A percentile compares a stretch with the other conserved stretches of the same genome.
phyloP scores from a whole-genome alignment of 495 filamentous ascomycete genomes.

The Astrothelium macrocarpum region DNA sequence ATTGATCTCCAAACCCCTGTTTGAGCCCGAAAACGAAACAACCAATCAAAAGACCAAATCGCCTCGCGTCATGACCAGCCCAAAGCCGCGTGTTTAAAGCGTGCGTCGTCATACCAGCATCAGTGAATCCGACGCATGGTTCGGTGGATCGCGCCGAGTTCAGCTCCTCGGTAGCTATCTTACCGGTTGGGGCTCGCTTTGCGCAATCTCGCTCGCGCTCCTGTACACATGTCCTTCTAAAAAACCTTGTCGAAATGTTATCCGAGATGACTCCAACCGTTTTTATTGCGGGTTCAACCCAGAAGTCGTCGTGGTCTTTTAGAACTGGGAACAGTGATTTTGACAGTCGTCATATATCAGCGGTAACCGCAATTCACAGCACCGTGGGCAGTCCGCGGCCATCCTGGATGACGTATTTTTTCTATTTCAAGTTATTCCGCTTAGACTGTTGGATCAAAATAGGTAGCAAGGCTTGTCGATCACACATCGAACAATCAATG shows the following conservation, averaged over 20 bases:
- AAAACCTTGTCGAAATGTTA: neutral
- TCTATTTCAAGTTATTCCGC: neutral
- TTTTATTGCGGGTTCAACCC: neutral
- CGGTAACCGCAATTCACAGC: neutral
- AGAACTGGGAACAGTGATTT: neutral
- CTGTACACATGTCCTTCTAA: neutral
- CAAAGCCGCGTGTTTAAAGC: neutral
- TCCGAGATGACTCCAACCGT: neutral
- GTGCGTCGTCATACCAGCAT: neutral
- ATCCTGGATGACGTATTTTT: neutral
- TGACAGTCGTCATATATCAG: neutral
- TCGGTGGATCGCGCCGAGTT: too few relatives aligned
- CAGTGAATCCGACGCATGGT: neutral
- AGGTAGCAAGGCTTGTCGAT: neutral
- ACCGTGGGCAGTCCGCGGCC: neutral
- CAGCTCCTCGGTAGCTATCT: neutral
- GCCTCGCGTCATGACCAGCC: neutral
- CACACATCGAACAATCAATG: neutral
- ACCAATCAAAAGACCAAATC: neutral
- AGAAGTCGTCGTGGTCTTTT: neutral
- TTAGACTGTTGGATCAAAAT: neutral
- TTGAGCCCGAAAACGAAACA: neutral
- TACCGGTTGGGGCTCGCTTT: neutral
- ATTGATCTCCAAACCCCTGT: neutral
- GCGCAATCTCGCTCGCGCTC: neutral